Conservation (phyloP, 345 rosid genomes). For the Pistacia integerrima region DNA sequence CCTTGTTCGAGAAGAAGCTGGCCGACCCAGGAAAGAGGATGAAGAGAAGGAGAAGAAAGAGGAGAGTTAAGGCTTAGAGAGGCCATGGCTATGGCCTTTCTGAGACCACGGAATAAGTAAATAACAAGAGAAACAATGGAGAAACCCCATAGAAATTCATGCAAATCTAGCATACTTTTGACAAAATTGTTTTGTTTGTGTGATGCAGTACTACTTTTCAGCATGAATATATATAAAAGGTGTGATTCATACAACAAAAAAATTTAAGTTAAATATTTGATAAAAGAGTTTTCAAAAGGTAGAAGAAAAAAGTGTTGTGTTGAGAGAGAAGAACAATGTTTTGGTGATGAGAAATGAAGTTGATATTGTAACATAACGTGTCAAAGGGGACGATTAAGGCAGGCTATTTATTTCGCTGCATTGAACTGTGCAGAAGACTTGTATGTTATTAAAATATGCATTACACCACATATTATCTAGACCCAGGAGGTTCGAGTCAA, state of each 20-base stretch:
- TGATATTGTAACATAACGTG: too few species aligned
- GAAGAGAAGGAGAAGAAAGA: constrained; percentile 16
- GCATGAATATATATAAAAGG: background rate
- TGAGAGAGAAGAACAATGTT: background rate
- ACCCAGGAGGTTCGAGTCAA: too few species aligned
- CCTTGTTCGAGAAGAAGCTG: constrained; percentile 12
- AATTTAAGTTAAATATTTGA: background rate
- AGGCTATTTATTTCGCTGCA: too few species aligned
- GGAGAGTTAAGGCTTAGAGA: constrained; percentile 18
- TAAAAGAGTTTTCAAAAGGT: background rate
- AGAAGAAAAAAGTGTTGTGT: background rate
- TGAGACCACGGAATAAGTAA: constrained; percentile 12
- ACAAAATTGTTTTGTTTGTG: background rate
- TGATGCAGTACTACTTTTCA: background rate
- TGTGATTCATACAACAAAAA: constrained; percentile 12
- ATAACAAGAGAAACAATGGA: constrained; percentile 28
- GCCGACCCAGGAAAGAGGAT: constrained; percentile 17
- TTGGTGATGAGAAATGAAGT: too few species aligned
- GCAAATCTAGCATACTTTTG: constrained; percentile 20
- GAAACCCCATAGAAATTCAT: constrained; percentile 36
- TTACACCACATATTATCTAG: too few species aligned
- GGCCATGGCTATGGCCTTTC: constrained; percentile 24
- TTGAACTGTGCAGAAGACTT: too few species aligned
- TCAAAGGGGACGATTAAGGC: too few species aligned
- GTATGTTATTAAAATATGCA: too few species aligned